Base-by-base conservation (phyloP, 192 early-diverging fungal genomes). In the Coemansia sp. region DNA sequence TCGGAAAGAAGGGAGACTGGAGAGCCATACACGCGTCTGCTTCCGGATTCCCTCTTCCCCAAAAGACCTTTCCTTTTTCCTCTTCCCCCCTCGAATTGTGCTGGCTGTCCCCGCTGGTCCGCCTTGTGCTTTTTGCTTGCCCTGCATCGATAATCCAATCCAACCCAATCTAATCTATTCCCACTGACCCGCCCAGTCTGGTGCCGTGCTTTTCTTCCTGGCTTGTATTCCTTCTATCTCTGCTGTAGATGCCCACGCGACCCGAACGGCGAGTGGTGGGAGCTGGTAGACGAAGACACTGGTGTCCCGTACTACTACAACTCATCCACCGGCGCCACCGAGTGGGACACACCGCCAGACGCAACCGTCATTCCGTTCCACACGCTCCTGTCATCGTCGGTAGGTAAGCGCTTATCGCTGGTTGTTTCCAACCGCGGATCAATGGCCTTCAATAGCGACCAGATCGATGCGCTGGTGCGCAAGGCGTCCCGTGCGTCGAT, bases 241-340 rank as follows among this genome's bases (percentile, higher is more conserved):
- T 54, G 21, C 52, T 45, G 62, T 79, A 94, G 92, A 32, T 85
- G 88, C 48, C 87, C 87, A 22, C 87, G 77, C 66, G 87, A 92
- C 74, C 89, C 87, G 21, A 85, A 85, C 51, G 88, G 88, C 72
- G 97, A 99, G 71, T 99, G 95, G 94, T 99, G 97, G 97, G 95
- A 99, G 84, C 88, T 96, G 36, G 90, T 88, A 68, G 95, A 97
- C 76, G 91, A 96, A 41, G 77, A 90, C 42, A 86, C 90, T 43
- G 88, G 93, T 52, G 73, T 93, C 55, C 94, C 94, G 8, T 99
- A 96, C 71, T 98, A 95, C 78, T 97, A 98, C 84, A 91, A 95
- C 81, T 90, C 94, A 5, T 80, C 81, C 49, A 93, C 95, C 0
- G 89, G 91, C 45, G 84, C 90, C 51, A 95, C 94, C 37, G 93